Conservation (phyloP, 225 moss, liverwort and hornwort genomes). For the Pleurozium schreberi region DNA sequence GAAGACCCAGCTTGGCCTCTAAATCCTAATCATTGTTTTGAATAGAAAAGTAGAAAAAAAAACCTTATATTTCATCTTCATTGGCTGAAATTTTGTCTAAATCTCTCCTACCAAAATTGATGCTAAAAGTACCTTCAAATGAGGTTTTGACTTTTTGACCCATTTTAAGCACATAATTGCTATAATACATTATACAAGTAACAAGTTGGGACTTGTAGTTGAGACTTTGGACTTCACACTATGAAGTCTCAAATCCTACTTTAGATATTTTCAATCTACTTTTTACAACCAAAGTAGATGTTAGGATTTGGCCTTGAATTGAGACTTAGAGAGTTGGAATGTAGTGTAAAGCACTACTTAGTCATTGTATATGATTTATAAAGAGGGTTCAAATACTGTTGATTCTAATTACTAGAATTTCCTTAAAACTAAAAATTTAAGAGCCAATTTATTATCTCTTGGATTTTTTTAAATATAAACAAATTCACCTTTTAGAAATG, state of each 20-base stretch:
- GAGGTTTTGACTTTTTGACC: not conserved
- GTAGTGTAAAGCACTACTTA: not conserved
- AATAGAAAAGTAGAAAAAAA: not conserved
- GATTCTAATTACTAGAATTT: too few species aligned
- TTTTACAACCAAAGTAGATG: fast-evolving
- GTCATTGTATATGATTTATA: not conserved
- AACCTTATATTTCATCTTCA: not conserved
- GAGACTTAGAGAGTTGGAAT: fast-evolving
- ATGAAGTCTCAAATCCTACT: not conserved
- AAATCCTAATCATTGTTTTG: not conserved
- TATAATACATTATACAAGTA: not conserved
- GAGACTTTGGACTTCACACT: not conserved
- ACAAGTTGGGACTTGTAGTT: not conserved
- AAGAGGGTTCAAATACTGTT: too few species aligned
- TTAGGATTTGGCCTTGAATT: not conserved
- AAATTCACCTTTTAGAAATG: not conserved
- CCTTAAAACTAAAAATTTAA: too few species aligned
- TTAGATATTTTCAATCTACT: not conserved
- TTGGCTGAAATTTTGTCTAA: not conserved
- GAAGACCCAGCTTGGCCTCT: not conserved
- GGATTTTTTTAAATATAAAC: not conserved
- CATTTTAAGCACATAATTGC: not conserved
- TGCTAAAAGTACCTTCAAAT: not conserved
- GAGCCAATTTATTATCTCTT: not conserved
- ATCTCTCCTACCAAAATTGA: fast-evolving